Evolutionary conservation across 2,329 filamentous ascomycete genomes (phyloP).

Genomic region (Fusarium begoniae): DNA sequence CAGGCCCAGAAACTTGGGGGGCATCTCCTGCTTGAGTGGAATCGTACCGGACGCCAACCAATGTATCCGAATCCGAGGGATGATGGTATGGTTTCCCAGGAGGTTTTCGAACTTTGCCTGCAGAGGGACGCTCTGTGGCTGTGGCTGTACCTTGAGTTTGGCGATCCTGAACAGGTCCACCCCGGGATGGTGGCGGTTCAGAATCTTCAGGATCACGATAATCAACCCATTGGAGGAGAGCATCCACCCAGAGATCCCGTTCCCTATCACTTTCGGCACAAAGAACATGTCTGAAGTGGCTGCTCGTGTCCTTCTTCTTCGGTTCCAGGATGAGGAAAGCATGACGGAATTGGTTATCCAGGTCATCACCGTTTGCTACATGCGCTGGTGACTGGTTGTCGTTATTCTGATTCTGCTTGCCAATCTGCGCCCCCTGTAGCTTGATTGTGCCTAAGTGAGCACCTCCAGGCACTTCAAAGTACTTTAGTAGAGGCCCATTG

Average conservation of each 20-base stretch:
- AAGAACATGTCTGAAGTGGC: slow-evolving; percentile 89
- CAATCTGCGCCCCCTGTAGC: slow-evolving; percentile 88
- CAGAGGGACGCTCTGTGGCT: slow-evolving; percentile 29
- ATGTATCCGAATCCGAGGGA: slow-evolving; percentile 53
- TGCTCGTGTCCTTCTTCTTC: slow-evolving; percentile 92
- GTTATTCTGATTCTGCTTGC: slow-evolving; percentile 75
- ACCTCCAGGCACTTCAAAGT: slow-evolving; percentile 91
- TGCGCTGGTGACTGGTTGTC: slow-evolving; percentile 69
- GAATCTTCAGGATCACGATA: slow-evolving; percentile 68
- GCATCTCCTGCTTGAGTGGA: slow-evolving; percentile 61
- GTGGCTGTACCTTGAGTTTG: slow-evolving; percentile 46
- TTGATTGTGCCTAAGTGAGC: slow-evolving; percentile 94
- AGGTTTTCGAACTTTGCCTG: slow-evolving; percentile 45
- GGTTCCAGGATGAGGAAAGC: slow-evolving; percentile 95
- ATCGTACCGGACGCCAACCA: slow-evolving; percentile 69
- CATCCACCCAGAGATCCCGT: slow-evolving; percentile 92
- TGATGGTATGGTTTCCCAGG: slow-evolving; percentile 49
- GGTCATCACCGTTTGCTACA: slow-evolving; percentile 69
- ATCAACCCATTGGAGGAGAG: slow-evolving; percentile 89
- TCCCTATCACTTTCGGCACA: slow-evolving; percentile 95
- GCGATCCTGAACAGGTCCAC: slow-evolving; percentile 49
- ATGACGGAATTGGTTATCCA: slow-evolving; percentile 94
- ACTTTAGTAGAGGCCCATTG: slow-evolving; percentile 75
- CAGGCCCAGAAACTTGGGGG: slow-evolving; percentile 54
- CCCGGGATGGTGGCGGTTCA: slow-evolving; percentile 45